A percentile compares a stretch with the other conserved stretches of the same genome.
Evolutionary conservation across 2,329 filamentous ascomycete genomes (phyloP).

Genomic region (Cercospora citrullina): DNA sequence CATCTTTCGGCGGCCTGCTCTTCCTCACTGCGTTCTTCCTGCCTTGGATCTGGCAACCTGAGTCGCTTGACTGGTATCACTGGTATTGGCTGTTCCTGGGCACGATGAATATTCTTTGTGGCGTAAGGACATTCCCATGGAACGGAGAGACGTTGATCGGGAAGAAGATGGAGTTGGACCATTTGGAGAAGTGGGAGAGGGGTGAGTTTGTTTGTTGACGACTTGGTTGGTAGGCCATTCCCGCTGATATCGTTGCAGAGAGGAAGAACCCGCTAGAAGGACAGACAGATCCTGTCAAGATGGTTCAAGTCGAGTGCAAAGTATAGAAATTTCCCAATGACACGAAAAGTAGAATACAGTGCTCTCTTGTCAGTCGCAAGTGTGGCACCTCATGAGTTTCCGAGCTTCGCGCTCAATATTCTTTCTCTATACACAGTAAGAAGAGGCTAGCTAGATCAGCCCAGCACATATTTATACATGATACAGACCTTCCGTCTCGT

Average conservation of each 20-base stretch:
- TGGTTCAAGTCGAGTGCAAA: not conserved
- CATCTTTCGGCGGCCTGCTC: not conserved
- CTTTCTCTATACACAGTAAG: not conserved
- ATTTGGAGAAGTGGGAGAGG: not conserved
- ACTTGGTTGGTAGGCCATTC: not conserved
- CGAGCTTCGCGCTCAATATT: not conserved
- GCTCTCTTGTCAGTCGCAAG: not conserved
- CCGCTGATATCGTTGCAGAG: not conserved
- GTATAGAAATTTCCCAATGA: not conserved
- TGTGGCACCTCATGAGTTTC: not conserved
- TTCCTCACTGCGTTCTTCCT: not conserved
- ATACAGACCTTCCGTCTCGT: conserved; percentile 1
- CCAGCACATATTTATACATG: not conserved
- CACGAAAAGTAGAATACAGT: not conserved
- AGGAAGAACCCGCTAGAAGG: not conserved
- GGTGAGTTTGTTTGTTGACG: not conserved
- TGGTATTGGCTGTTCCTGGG: not conserved
- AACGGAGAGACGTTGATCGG: not conserved
- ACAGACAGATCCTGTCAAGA: not conserved
- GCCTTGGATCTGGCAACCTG: not conserved
- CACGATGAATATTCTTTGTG: not conserved
- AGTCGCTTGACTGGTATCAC: not conserved
- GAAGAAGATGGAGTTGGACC: not conserved
- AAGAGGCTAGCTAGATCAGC: not conserved
- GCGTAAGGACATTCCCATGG: not conserved